phyloP scores from a whole-genome alignment of 2,329 filamentous ascomycete genomes.

The Exophiala alcalophila region DNA sequence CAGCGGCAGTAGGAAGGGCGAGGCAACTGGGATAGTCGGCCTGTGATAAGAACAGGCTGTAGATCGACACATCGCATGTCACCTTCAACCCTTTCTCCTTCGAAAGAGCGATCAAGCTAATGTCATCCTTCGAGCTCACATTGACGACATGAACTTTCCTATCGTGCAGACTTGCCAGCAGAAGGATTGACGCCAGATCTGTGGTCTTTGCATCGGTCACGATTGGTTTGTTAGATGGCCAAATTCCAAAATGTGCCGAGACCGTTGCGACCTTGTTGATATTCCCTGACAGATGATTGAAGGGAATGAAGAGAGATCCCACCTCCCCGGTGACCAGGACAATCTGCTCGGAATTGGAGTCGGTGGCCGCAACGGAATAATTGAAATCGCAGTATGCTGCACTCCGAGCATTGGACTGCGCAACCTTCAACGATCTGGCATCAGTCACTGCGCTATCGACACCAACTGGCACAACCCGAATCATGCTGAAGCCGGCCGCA shows the following conservation, averaged over 20 bases:
- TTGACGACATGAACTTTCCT: constrained; percentile 77
- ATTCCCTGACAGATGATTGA: constrained; percentile 71
- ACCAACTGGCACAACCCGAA: constrained; percentile 73
- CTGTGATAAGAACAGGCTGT: constrained; percentile 71
- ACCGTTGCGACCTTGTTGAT: constrained; percentile 80
- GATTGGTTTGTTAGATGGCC: constrained; percentile 75
- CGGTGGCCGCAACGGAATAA: constrained; percentile 72
- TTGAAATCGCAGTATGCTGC: constrained; percentile 75
- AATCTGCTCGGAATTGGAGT: constrained; percentile 70
- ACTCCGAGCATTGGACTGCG: constrained; percentile 66
- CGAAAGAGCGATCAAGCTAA: constrained; percentile 70
- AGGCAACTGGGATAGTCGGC: constrained; percentile 66
- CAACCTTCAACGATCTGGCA: constrained; percentile 65
- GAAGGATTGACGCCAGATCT: constrained; percentile 74
- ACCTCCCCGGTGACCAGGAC: constrained; percentile 69
- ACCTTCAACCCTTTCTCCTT: constrained; percentile 80
- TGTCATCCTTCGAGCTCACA: constrained; percentile 77
- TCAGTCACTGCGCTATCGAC: constrained; percentile 71
- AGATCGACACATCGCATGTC: constrained; percentile 79
- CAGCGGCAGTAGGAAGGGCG: constrained; percentile 63
- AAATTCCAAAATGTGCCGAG: constrained; percentile 73
- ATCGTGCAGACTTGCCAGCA: constrained; percentile 74
- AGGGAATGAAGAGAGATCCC: constrained; percentile 77
- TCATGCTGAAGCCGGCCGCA: constrained; percentile 74
- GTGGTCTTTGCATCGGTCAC: constrained; percentile 78